A percentile compares a stretch with the other conserved stretches of the same genome.
phyloP scores from a whole-genome alignment of 2,329 filamentous ascomycete species.

The Zasmidium angulare region DNA sequence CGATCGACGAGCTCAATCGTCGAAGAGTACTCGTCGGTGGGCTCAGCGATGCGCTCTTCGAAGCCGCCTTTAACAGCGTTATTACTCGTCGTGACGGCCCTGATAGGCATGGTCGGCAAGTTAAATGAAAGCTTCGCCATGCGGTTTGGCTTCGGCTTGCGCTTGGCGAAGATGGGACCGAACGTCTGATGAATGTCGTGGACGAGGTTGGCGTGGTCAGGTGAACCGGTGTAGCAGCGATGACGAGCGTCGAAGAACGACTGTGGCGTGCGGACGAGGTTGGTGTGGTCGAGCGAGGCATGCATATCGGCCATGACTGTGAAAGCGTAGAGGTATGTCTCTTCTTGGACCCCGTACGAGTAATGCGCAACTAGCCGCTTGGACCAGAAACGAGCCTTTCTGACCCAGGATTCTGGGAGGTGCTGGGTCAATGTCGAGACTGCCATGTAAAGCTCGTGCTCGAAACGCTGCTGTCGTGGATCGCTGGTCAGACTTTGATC shows the following conservation, averaged over 20 bases:
- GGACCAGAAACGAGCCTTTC: constrained; percentile 45
- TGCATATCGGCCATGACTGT: constrained; percentile 38
- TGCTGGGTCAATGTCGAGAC: constrained; percentile 32
- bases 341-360: constrained; percentile 21
- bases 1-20: constrained; percentile 29
- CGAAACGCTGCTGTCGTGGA: constrained; percentile 36
- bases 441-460: constrained; percentile 34
- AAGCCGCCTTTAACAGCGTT: constrained; percentile 3
- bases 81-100: constrained; percentile 4
- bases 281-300: constrained; percentile 27
- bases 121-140: constrained; percentile 13
- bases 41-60: constrained; percentile 12
- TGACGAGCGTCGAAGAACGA: constrained; percentile 48
- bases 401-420: constrained; percentile 43
- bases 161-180: constrained; percentile 37
- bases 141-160: constrained; percentile 16
- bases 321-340: constrained; percentile 45
- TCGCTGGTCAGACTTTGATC: constrained; percentile 19
- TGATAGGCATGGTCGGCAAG: constrained; percentile 7
- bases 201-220: constrained; percentile 46
- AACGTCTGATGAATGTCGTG: constrained; percentile 50
- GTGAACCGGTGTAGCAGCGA: constrained; percentile 44
- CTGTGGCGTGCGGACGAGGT: constrained; percentile 40
- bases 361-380: constrained; percentile 39
- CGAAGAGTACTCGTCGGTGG: constrained; percentile 21